Percentiles rank a stretch among this genome's conserved stretches.
These are phyloP conservation scores for Taphrina flavorubra DNA, from an alignment of 1,139 yeast species.

Conservation along the genomic window DNA sequence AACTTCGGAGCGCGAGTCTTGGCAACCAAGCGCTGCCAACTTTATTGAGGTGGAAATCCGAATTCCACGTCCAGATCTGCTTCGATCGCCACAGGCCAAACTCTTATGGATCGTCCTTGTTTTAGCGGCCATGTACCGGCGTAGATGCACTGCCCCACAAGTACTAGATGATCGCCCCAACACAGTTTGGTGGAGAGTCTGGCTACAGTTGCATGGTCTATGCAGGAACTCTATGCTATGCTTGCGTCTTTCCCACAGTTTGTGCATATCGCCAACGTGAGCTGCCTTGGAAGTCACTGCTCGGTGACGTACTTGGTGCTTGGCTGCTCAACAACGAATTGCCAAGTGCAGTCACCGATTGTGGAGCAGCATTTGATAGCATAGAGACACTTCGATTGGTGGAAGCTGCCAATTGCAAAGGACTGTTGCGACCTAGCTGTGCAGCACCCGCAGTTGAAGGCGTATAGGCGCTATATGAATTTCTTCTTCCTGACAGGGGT, in stretches of 20 bases:
- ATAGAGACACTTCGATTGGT: conserved; percentile 13
- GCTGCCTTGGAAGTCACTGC: conserved; percentile 17
- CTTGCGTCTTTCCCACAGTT: neutral
- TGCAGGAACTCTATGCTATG: neutral
- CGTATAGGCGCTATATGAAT: conserved; percentile 7
- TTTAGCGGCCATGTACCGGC: no score
- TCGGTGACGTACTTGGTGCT: neutral
- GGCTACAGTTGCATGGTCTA: neutral
- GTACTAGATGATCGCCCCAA: neutral
- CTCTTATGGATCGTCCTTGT: no score
- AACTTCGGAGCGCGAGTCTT: neutral
- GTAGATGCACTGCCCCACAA: no score
- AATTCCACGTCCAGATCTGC: no score
- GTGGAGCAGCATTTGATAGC: conserved; percentile 8
- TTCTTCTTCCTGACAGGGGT: conserved; percentile 15
- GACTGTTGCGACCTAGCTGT: conserved; percentile 13
- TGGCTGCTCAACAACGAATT: conserved; percentile 5
- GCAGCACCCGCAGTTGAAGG: conserved; percentile 2
- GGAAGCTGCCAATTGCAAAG: conserved; percentile 6
- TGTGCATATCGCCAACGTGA: conserved; percentile 17
- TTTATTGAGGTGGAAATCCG: no score
- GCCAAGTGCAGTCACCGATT: neutral
- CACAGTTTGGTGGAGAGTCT: neutral
- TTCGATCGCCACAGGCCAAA: no score
- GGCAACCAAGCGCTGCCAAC: neutral